Evolutionary conservation across 1,139 yeast genomes (phyloP), one percentile per base, ranked within the genome.

Genomic region (Yamadazyma atlantica): DNA sequence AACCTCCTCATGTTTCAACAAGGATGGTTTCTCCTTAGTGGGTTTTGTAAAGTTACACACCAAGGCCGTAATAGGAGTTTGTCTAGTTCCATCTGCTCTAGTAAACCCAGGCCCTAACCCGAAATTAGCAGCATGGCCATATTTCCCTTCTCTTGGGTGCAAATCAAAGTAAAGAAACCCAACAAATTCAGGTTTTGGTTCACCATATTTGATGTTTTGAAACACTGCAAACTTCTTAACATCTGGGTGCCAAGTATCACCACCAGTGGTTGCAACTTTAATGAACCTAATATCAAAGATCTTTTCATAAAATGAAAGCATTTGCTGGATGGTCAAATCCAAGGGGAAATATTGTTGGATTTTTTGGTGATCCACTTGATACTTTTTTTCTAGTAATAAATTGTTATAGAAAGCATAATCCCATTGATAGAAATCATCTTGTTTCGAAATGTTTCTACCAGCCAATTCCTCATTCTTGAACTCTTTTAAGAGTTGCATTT

Each of bases 1-100:
- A 4, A 87, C 88, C 58, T 87, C 95, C 45, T 69, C 70, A 57
- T 86, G 95, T 54, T 82, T 82, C 50, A 87, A 71, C 47, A 87
- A 66, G 1, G 95, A 80, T 11, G 95, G 95, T 53, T 82, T 84
- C 8, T 69, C 75, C 22, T 69, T 63, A 2, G 86, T 73, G 30
- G 94, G 89, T 55, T 83, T 83, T 33, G 95, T 82, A 58, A 87
- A 86, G 62, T 86, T 87, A 66, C 95, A 86, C 30, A 87, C 94
- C 46, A 87, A 69, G 1, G 89, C 85, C 9, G 94, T 83, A 0
- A 79, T 80, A 1, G 95, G 92, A 42, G 75, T 72, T 12, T 71
- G 66, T 50, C 83, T 73, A n/a, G 66, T 54, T 7, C 78, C 76
- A 38, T 74, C 69, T 24, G 58, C 60, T 43, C 66, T 68, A 22